These are phyloP conservation scores for Laguncularia racemosa DNA, from an alignment of 345 rosid genomes.

Conservation along the genomic window DNA sequence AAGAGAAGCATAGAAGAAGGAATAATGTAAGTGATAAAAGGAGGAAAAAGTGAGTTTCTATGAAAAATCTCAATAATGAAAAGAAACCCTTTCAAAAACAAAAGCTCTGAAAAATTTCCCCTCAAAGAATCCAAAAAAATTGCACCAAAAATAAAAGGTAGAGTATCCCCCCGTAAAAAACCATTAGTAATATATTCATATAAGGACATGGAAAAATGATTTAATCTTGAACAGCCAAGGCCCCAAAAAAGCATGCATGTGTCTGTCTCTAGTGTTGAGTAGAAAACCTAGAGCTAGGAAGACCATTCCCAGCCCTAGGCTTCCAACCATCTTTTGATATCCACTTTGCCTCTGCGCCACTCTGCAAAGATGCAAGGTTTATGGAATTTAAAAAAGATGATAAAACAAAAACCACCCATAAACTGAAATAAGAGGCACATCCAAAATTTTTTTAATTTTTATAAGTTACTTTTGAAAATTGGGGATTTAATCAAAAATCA, in stretches of 20 bases:
- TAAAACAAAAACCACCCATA: neutral
- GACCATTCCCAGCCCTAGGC: constrained; percentile 29
- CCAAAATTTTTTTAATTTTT: no score
- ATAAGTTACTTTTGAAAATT: no score
- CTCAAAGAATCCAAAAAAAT: constrained; percentile 36
- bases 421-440: no score
- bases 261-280: constrained; percentile 7
- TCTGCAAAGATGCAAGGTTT: constrained; percentile 29
- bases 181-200: constrained; percentile 22
- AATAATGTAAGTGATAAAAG: no score
- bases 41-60: neutral
- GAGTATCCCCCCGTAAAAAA: constrained; percentile 5
- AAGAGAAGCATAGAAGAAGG: no score
- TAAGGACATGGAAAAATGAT: constrained; percentile 1
- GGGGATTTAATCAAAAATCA: no score
- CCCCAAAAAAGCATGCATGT: neutral
- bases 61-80: constrained; percentile 9
- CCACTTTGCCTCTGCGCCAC: constrained; percentile 33
- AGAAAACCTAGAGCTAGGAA: constrained; percentile 26
- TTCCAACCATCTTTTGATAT: constrained; percentile 17
- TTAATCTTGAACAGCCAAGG: neutral
- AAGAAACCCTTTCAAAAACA: constrained; percentile 16
- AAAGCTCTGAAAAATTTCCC: constrained; percentile 6
- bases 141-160: constrained; percentile 8
- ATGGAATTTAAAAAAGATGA: neutral